Evolutionary conservation across 2,329 filamentous ascomycete species (phyloP), one percentile per base, ranked within the genome.

Genomic region (Clonostachys rosea): DNA sequence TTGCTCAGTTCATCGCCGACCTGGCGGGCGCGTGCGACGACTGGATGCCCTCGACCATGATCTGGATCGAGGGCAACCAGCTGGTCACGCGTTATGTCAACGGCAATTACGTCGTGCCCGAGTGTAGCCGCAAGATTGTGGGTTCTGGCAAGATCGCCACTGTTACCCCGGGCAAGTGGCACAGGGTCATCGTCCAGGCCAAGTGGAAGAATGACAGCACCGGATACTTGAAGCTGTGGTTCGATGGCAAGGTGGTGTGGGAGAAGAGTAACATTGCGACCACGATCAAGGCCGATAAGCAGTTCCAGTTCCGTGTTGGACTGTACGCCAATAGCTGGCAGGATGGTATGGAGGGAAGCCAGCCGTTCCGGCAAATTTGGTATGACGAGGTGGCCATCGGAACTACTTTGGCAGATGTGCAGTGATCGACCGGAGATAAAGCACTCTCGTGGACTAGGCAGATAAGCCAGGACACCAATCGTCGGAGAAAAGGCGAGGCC

Each of bases 1-100:
- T 76, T 41, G 71, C 67, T 0, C 74, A 78, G 59, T 78, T 76
- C 62, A 77, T 77, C 52, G 71, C 72, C 47, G 65, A 76, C 51
- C 75, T 75, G 50, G 57, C 59, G 2, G 65, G 67, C 50, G 61
- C 66, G 4, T 60, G 62, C 42, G 69, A 77, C 49, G 65, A 69
- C 47, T 76, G 61, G 54, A 75, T 76, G 71, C 74, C 73, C 1
- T 65, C 64, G 14, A 69, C 63, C 46, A 74, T 77, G 74, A 50
- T 78, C 39, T 76, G 68, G 67, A 52, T 76, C 46, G 55, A 60
- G 33, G 70, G 69, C 8, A 55, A 70, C 55, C 63, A 70, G 59
- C 66, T 77, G 7, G 56, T 59, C 16, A 64, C 69, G 5, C 67
- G 75, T 11, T 58, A 72, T 36, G 51, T 60, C 43, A 57, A 50